Evolutionary conservation across 2,329 filamentous ascomycete species (phyloP).

Genomic region (Verruconis gallopava): DNA sequence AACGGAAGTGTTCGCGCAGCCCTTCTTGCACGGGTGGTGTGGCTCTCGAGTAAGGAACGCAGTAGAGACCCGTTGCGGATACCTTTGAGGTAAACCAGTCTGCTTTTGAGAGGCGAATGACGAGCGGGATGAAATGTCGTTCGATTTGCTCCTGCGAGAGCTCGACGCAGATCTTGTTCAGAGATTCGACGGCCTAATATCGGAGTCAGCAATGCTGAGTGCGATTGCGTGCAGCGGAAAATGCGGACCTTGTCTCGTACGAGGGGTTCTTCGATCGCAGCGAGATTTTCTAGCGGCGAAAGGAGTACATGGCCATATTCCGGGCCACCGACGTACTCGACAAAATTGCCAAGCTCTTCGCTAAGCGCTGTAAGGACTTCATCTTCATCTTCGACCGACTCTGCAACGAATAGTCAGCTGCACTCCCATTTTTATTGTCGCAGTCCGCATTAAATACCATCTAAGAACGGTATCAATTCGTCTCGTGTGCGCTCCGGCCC

Average conservation of each 20-base stretch:
- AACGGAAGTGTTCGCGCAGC: constrained; percentile 80
- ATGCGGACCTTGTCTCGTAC: constrained; percentile 83
- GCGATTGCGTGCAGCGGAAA: background rate
- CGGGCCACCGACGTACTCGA: constrained; percentile 93
- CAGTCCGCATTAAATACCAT: constrained; percentile 48
- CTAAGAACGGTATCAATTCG: constrained; percentile 96
- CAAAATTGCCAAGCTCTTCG: constrained; percentile 91
- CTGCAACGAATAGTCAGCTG: constrained; percentile 40
- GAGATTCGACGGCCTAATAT: constrained; percentile 80
- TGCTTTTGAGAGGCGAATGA: constrained; percentile 90
- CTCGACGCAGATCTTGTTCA: constrained; percentile 97
- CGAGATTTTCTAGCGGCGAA: constrained; percentile 92
- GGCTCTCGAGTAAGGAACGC: constrained; percentile 83
- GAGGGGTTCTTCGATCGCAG: constrained; percentile 94
- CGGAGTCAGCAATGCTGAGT: constrained; percentile 18
- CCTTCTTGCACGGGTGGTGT: constrained; percentile 78
- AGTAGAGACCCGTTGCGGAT: constrained; percentile 91
- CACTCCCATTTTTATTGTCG: background rate
- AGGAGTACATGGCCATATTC: constrained; percentile 92
- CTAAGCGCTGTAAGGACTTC: constrained; percentile 94
- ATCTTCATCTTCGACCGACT: constrained; percentile 97
- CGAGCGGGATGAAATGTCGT: constrained; percentile 92
- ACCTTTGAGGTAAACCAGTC: constrained; percentile 99
- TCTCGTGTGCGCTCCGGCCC: constrained; percentile 94
- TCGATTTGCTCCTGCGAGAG: constrained; percentile 87